Percentiles rank a stretch among this genome's conserved stretches.
Evolutionary conservation across 768 basidiomycete genomes (phyloP).

Genomic region (Russula sp.): DNA sequence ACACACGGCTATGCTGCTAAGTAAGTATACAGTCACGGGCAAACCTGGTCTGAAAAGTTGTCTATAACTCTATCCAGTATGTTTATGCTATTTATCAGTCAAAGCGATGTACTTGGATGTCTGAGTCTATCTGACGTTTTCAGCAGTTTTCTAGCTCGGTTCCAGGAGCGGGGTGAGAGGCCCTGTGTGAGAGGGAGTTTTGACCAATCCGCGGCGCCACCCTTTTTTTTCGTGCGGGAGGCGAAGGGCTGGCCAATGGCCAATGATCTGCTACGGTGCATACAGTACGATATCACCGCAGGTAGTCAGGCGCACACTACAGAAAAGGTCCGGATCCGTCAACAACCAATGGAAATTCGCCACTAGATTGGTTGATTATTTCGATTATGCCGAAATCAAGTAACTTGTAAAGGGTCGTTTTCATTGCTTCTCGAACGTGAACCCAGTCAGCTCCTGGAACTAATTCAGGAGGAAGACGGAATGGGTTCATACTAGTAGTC

Average conservation of each 20-base stretch:
- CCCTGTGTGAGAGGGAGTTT: background rate
- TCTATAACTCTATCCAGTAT: too few species aligned
- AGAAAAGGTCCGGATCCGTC: background rate
- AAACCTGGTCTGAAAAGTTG: too few species aligned
- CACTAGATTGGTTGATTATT: background rate
- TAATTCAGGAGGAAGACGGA: background rate
- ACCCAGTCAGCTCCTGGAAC: slow-evolving; percentile 1
- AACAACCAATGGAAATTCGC: background rate
- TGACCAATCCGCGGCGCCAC: background rate
- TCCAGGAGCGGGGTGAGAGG: background rate
- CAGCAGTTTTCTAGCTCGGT: background rate
- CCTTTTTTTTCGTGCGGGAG: background rate
- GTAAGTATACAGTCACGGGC: too few species aligned
- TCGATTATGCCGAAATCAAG: background rate
- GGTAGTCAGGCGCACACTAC: background rate
- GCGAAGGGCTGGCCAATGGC: background rate
- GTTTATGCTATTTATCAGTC: too few species aligned
- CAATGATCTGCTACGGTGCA: background rate
- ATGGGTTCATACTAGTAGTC: background rate
- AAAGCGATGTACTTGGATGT: too few species aligned
- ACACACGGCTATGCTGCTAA: too few species aligned
- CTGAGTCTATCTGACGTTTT: too few species aligned
- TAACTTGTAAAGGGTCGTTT: background rate
- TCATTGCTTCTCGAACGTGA: too few species aligned
- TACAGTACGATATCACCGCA: background rate